Evolutionary conservation across 108 stramenopile species (phyloP), one percentile per base, ranked within the genome.

Genomic region (Fistulifera pelliculosa): DNA sequence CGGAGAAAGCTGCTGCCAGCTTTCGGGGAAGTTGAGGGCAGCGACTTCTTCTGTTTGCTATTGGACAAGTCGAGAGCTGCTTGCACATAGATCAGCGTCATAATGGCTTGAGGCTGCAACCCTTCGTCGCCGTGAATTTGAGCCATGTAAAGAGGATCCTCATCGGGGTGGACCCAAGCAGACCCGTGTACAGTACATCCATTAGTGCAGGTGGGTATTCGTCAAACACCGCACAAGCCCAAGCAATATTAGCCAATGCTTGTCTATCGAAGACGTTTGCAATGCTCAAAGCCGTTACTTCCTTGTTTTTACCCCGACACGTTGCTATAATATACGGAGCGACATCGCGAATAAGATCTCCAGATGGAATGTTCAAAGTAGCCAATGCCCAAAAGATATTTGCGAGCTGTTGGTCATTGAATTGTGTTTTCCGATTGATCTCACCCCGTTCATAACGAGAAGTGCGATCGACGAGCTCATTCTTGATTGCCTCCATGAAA

Each of bases 301-400:
- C 60, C 40, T 65, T 64, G 54, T 64, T 63, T 21, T 62, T 47
- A 17, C 59, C 28, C 42, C 71, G 69, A 26, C 23, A n/a, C 15
- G 15, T 22, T 13, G 22, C 41, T 22, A 19, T 2, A 35, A 77
- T 57, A 56, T 77, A 73, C 10, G 69, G 65, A 35, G 74, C 47
- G n/a, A 77, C 21, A 11, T 49, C 50, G 39, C 77, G 74, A 27
- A 80, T 38, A 50, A 84, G 56, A 16, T 52, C 61, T 31, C 47
- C 52, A 31, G 70, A 55, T 28, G 48, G 66, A 41, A 65, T 62
- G 59, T 86, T 78, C 5, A 90, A 54, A 41, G 78, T 86, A 43
- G 83, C 85, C 52, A 82, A 62, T 7, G 81, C 60, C 89, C 90
- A 92, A 14, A 87, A 53, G n/a, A 8, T 38, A 56, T 92, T 92